Evolutionary conservation across 257 asterid species (phyloP), one percentile per base, ranked within the genome.

Genomic region (Primulina eburnea): DNA sequence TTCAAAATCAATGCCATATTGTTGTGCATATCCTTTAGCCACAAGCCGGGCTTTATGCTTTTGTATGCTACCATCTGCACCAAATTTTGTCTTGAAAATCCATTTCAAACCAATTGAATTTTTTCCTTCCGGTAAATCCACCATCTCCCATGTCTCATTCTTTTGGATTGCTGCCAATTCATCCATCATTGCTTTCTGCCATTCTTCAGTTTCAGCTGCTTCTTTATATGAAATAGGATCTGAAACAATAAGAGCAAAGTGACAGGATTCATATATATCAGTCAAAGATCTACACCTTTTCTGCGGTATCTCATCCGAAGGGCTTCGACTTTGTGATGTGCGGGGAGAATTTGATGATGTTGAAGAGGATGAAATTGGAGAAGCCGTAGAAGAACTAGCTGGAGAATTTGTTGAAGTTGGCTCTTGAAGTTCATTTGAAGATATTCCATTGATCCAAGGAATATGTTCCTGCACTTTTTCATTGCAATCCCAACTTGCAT

Each of bases 81-180:
- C 24, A 35, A 55, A 70, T 32, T 70, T 70, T 29, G 55, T 33
- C 20, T 21, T 64, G 43, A 28, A 70, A 8, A 75, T 62, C 79
- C 77, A 75, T 37, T 69, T 70, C 21, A 62, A 4, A 0, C 55
- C 67, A n/a, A 75, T 75, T 0, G 18, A n/a, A 33, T n/a, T 57
- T 5, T 55, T 58, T 4, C n/a, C 50, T 68, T 40, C 26, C 1
- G 68, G 38, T 3, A 28, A 43, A 9, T 71, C 58, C 9, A 64
- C 70, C 12, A 69, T n/a, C 33, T 52, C 55, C 79, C 70, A 75
- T 2, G 72, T 75, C 4, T 6, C 20, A 60, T 75, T 30, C 21
- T 63, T 73, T 58, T 73, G 32, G 4, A 21, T 65, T 6, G 60
- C 5, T 65, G 4, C 8, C 60, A 65, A 7, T 6, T 65, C 60